phyloP scores from a whole-genome alignment of 2,329 filamentous ascomycete species.

The Elsinoe fawcettii region DNA sequence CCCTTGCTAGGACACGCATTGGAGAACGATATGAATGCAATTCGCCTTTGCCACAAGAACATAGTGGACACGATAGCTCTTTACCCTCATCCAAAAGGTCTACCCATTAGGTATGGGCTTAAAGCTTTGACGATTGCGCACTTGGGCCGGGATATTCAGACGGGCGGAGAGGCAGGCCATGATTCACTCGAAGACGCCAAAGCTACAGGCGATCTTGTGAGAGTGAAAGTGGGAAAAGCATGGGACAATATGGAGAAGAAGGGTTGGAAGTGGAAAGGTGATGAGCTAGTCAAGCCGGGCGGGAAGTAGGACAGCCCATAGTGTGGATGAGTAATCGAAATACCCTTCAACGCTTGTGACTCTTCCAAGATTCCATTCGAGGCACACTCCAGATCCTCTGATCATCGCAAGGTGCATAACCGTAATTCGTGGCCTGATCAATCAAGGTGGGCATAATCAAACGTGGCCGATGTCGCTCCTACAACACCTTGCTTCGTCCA shows the following conservation, averaged over 20 bases:
- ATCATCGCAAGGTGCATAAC: too few relatives aligned
- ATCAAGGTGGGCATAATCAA: too few relatives aligned
- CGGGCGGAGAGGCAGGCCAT: conserved; percentile 60
- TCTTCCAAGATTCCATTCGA: too few relatives aligned
- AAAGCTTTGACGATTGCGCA: conserved; percentile 63
- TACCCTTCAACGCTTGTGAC: neutral
- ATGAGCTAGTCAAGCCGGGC: conserved; percentile 27
- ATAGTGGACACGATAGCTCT: conserved; percentile 80
- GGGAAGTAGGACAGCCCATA: too few relatives aligned
- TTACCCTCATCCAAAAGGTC: conserved; percentile 67
- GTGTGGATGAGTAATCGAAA: neutral
- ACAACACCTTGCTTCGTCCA: too few relatives aligned
- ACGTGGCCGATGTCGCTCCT: too few relatives aligned
- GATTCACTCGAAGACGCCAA: conserved; percentile 88
- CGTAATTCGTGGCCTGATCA: too few relatives aligned
- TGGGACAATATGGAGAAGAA: conserved; percentile 60
- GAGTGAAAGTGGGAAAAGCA: conserved; percentile 58
- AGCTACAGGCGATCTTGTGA: conserved; percentile 78
- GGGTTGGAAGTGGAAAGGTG: conserved; percentile 59
- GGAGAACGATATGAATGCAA: conserved; percentile 87
- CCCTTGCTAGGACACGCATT: conserved; percentile 87
- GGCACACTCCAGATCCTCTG: too few relatives aligned
- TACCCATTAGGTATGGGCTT: conserved; percentile 73
- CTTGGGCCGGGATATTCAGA: conserved; percentile 72
- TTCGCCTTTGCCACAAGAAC: conserved; percentile 74